Conservation (phyloP, 805 yeast genomes). For the Suhomyces xylopsoci region DNA sequence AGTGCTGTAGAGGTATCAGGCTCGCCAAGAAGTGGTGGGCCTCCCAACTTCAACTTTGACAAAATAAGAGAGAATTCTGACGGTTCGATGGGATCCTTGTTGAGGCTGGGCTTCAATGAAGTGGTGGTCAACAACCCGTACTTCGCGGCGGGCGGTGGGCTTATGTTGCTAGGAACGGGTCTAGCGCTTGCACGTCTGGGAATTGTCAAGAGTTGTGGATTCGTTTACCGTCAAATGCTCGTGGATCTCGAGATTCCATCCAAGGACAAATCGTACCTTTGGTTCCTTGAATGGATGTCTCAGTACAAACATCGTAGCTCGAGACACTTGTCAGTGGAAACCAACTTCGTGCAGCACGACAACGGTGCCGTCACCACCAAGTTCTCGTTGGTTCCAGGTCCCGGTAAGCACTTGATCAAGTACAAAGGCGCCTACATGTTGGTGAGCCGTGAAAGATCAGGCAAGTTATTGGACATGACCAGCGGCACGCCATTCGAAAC, state of each 20-base stretch:
- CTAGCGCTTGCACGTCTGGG: slow-evolving; percentile 76
- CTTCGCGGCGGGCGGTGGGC: slow-evolving; percentile 97
- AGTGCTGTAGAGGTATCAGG: background rate
- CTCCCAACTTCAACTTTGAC: slow-evolving; percentile 27
- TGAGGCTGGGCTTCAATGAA: slow-evolving; percentile 44
- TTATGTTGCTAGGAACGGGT: slow-evolving; percentile 91
- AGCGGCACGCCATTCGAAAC: slow-evolving; percentile 96
- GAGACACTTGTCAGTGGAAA: slow-evolving; percentile 87
- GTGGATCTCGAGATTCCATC: slow-evolving; percentile 93
- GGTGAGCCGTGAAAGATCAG: slow-evolving; percentile 87
- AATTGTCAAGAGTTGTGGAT: slow-evolving; percentile 55
- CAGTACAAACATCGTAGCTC: slow-evolving; percentile 69
- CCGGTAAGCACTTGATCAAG: slow-evolving; percentile 85
- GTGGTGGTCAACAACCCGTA: slow-evolving; percentile 78
- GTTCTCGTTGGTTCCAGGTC: slow-evolving; percentile 93
- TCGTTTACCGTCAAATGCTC: slow-evolving; percentile 76
- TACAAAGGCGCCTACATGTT: slow-evolving; percentile 87
- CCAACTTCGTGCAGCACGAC: slow-evolving; percentile 81
- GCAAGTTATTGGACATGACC: slow-evolving; percentile 81
- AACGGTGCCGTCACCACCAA: slow-evolving; percentile 87
- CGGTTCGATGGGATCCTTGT: slow-evolving; percentile 35
- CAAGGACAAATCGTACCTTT: slow-evolving; percentile 86
- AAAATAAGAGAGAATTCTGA: slow-evolving; percentile 35
- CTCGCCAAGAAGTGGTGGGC: slow-evolving; percentile 6
- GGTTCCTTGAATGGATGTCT: slow-evolving; percentile 98